A percentile compares a stretch with the other conserved stretches of the same genome.
phyloP scores from a whole-genome alignment of 2,329 filamentous ascomycete species.

The Pyricularia sp. region DNA sequence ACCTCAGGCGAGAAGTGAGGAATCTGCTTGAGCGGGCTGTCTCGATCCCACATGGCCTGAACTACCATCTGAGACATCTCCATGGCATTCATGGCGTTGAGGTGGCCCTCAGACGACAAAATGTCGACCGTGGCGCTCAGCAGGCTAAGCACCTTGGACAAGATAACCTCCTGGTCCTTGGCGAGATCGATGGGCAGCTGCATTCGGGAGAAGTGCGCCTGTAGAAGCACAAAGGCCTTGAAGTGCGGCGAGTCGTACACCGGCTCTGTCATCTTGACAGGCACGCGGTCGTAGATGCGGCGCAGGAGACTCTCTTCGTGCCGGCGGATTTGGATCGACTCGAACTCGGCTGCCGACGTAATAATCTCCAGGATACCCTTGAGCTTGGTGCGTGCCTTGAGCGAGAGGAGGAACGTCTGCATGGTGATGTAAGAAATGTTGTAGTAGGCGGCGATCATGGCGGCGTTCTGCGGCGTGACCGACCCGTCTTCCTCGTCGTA shows the following conservation, averaged over 20 bases:
- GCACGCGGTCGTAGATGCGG: conserved; percentile 87
- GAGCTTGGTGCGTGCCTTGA: conserved; percentile 81
- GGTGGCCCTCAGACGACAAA: conserved; percentile 85
- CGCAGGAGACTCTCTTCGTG: conserved; percentile 84
- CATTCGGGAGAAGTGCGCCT: conserved; percentile 97
- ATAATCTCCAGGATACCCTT: conserved; percentile 97
- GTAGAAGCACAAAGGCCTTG: conserved; percentile 94
- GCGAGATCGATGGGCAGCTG: conserved; percentile 90
- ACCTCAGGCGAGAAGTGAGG: conserved; percentile 83
- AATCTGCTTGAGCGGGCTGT: conserved; percentile 94
- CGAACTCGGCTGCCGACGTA: conserved; percentile 93
- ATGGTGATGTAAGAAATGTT: conserved; percentile 99
- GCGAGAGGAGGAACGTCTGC: conserved; percentile 93
- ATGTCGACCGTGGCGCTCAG: conserved; percentile 92
- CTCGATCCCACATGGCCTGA: conserved; percentile 97
- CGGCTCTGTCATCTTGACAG: conserved; percentile 86
- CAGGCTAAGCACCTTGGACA: conserved; percentile 77
- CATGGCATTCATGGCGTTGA: conserved; percentile 98
- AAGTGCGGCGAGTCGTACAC: conserved; percentile 93
- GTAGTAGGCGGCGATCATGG: conserved; percentile 98
- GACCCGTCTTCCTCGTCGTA: conserved; percentile 90
- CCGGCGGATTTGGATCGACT: conserved; percentile 84
- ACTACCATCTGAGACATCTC: conserved; percentile 99
- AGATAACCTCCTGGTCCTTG: conserved; percentile 86
- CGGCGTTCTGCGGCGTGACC: conserved; percentile 82